Evolutionary conservation across 345 rosid species (phyloP).

Genomic region (Gynandropsis gynandra): DNA sequence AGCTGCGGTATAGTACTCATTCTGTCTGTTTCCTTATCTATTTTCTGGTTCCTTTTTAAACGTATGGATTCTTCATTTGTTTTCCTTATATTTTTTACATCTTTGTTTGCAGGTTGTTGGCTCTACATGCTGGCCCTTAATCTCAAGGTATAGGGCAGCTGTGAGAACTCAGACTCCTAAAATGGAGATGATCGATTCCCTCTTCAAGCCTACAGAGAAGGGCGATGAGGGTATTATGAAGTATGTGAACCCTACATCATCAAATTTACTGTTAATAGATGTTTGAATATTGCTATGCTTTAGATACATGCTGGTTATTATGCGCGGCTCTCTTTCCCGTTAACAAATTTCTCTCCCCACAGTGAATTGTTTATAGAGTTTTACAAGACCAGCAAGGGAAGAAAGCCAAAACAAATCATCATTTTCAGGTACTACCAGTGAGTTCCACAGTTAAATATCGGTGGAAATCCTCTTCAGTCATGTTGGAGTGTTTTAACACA

Average conservation of each 20-base stretch:
- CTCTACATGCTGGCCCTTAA: slow-evolving; percentile 64
- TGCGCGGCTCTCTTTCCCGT: slow-evolving; percentile 5
- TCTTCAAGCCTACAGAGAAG: slow-evolving; percentile 58
- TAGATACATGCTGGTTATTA: neutral
- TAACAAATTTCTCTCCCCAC: slow-evolving; percentile 12
- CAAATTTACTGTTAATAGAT: neutral
- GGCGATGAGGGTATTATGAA: slow-evolving; percentile 76
- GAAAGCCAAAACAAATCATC: slow-evolving; percentile 71
- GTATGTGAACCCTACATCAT: slow-evolving; percentile 31
- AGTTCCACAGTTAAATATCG: neutral
- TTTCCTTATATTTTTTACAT: neutral
- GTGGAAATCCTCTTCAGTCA: too few species aligned
- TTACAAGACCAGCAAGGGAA: slow-evolving; percentile 39
- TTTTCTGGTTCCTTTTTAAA: neutral
- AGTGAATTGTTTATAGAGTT: slow-evolving; percentile 72
- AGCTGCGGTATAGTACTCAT: slow-evolving; percentile 51
- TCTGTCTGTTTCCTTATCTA: neutral
- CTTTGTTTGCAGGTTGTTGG: slow-evolving; percentile 70
- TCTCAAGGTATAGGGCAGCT: slow-evolving; percentile 85
- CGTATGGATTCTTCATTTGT: slow-evolving; percentile 13
- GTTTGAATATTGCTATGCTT: too few species aligned
- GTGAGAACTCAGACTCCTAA: slow-evolving; percentile 79
- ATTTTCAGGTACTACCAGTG: slow-evolving; percentile 55
- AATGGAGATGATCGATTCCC: slow-evolving; percentile 81
- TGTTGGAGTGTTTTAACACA: too few species aligned